Percentiles rank a stretch among this genome's conserved stretches.
These are phyloP conservation scores for Aureococcus anophagefferens DNA, from an alignment of 108 stramenopile species.

Conservation along the genomic window DNA sequence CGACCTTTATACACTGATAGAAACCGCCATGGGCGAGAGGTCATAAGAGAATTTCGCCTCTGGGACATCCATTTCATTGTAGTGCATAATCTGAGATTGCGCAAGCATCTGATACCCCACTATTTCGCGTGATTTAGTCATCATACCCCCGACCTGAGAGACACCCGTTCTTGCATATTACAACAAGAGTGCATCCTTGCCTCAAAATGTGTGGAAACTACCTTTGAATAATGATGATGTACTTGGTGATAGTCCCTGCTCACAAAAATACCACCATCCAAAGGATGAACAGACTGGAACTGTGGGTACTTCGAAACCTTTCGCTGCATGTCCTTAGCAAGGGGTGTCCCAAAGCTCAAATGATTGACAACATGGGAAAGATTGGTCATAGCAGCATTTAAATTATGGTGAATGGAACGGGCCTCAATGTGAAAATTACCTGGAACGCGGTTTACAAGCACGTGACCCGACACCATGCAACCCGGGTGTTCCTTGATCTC, in stretches of 20 bases:
- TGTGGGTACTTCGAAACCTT: conserved; percentile 41
- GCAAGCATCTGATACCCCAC: conserved; percentile 69
- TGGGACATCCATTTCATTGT: conserved; percentile 62
- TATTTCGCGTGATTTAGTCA: conserved; percentile 13
- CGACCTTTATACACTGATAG: too few relatives aligned
- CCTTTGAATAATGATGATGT: conserved; percentile 87
- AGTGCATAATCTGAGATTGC: conserved; percentile 55
- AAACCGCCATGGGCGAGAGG: conserved; percentile 70
- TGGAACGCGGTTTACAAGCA: conserved; percentile 87
- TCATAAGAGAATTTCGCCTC: conserved; percentile 79
- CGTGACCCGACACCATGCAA: conserved; percentile 67
- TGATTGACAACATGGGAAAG: conserved; percentile 73
- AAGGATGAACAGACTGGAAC: conserved; percentile 33
- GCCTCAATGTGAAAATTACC: conserved; percentile 95
- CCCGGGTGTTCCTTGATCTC: conserved; percentile 60
- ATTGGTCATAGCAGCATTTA: conserved; percentile 75
- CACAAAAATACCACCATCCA: conserved; percentile 71
- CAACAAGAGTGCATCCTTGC: too few relatives aligned
- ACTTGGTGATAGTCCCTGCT: conserved; percentile 65
- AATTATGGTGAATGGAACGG: conserved; percentile 74
- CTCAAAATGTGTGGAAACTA: conserved; percentile 67
- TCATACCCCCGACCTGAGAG: conserved; percentile 40
- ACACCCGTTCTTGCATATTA: too few relatives aligned
- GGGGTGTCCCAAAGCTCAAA: conserved; percentile 67
- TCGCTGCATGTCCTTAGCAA: background rate